Conservation (phyloP, 306 rosid genomes). For the Medicago ruthenica region DNA sequence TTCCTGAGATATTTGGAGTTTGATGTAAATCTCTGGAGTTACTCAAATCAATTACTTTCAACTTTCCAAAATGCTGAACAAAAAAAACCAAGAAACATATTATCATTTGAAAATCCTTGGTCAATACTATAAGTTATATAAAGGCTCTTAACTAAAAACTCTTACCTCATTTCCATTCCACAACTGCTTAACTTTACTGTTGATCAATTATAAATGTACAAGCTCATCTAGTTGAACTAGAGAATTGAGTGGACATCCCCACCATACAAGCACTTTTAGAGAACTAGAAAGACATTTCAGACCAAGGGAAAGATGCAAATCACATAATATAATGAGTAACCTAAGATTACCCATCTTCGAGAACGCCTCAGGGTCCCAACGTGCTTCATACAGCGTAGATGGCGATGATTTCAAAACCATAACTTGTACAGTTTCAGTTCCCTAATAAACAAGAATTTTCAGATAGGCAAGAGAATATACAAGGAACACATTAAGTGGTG, state of each 20-base stretch:
- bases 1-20: slow-evolving; percentile 16
- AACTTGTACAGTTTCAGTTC: slow-evolving; percentile 23
- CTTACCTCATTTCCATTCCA: slow-evolving; percentile 31
- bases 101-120: background rate
- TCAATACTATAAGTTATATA: background rate
- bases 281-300: slow-evolving; percentile 26
- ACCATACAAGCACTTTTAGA: slow-evolving; percentile 27
- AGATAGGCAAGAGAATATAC: slow-evolving; percentile 8
- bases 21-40: slow-evolving; percentile 15
- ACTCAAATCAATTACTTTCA: slow-evolving; percentile 41
- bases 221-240: slow-evolving; percentile 31
- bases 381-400: background rate
- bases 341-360: slow-evolving; percentile 29
- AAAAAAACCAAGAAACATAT: background rate
- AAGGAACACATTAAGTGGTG: background rate
- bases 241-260: slow-evolving; percentile 17
- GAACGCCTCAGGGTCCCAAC: slow-evolving; percentile 31
- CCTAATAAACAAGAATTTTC: slow-evolving; percentile 24
- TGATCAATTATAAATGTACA: slow-evolving; percentile 38
- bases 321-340: slow-evolving; percentile 33
- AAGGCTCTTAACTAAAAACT: background rate
- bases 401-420: slow-evolving; percentile 13
- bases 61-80: slow-evolving; percentile 28
- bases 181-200: slow-evolving; percentile 3
- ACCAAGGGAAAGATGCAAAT: slow-evolving; percentile 22